phyloP scores from a whole-genome alignment of 345 rosid genomes.

The Populus alba region DNA sequence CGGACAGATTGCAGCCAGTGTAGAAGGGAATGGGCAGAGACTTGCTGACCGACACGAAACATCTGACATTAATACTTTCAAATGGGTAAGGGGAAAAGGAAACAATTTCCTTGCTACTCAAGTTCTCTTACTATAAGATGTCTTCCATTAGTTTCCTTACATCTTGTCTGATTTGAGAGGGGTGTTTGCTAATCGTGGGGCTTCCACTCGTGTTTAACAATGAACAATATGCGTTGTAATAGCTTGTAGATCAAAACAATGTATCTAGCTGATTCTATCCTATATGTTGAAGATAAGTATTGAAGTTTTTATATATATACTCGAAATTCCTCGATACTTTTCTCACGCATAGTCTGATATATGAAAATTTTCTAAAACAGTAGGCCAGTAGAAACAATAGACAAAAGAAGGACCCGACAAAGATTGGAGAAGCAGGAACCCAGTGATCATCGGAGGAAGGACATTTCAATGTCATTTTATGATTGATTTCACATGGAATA shows the following conservation, averaged over 20 bases:
- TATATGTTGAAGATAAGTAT: no score
- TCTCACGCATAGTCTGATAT: no score
- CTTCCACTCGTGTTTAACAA: slow-evolving; percentile 10
- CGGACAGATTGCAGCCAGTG: slow-evolving; percentile 18
- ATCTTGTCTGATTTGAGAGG: slow-evolving; percentile 1
- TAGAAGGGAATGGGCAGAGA: slow-evolving; percentile 20
- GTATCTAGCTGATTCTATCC: no score
- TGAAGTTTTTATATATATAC: no score
- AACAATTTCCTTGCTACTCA: neutral
- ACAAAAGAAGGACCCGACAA: no score
- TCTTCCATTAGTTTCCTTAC: neutral
- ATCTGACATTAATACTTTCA: slow-evolving; percentile 17
- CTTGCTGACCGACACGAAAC: slow-evolving; percentile 21
- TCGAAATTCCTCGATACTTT: no score
- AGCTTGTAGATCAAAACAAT: no score
- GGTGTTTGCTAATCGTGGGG: slow-evolving; percentile 20
- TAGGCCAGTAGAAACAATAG: no score
- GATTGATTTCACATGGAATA: neutral
- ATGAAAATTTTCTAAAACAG: no score
- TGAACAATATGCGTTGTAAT: no score
- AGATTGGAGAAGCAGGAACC: no score
- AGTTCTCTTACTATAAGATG: neutral
- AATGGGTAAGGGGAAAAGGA: slow-evolving; percentile 4
- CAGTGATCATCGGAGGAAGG: neutral
- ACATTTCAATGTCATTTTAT: slow-evolving; percentile 2